Percentiles rank a stretch among this genome's conserved stretches.
phyloP scores from a whole-genome alignment of 2,329 filamentous ascomycete species.

The Penicillium sp. region DNA sequence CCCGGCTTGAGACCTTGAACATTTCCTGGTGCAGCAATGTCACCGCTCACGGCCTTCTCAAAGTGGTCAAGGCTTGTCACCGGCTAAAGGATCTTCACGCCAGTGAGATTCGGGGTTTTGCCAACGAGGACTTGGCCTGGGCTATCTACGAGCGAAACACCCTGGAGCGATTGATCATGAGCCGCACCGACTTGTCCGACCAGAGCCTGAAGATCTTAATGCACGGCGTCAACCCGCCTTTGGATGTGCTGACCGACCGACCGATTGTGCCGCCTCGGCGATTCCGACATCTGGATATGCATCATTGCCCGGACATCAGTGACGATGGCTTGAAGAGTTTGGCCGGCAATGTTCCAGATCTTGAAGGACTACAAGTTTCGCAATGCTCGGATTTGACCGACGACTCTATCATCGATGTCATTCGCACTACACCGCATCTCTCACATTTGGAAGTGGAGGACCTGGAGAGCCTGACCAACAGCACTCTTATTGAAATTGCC shows the following conservation, averaged over 20 bases:
- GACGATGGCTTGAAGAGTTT: conserved; percentile 66
- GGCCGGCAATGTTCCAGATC: conserved; percentile 67
- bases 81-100: conserved; percentile 74
- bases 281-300: conserved; percentile 79
- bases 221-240: conserved; percentile 68
- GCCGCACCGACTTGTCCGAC: conserved; percentile 72
- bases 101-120: conserved; percentile 75
- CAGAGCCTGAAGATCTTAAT: conserved; percentile 68
- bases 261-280: conserved; percentile 72
- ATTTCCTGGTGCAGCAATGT: conserved; percentile 91
- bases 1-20: conserved; percentile 76
- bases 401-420: conserved; percentile 63
- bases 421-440: conserved; percentile 70
- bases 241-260: conserved; percentile 73
- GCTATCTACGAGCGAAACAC: conserved; percentile 75
- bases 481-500: conserved; percentile 67
- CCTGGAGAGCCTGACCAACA: conserved; percentile 70
- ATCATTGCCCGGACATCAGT: conserved; percentile 70
- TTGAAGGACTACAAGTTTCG: conserved; percentile 79
- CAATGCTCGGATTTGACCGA: conserved; percentile 73
- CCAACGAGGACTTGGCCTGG: conserved; percentile 66
- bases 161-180: conserved; percentile 75
- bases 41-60: conserved; percentile 68
- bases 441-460: conserved; percentile 90
- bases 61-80: conserved; percentile 67